A percentile compares a stretch with the other conserved stretches of the same genome.
Evolutionary conservation across 1,284 basidiomycete species (phyloP).

Genomic region (Pyrrhoderma lamaoense): DNA sequence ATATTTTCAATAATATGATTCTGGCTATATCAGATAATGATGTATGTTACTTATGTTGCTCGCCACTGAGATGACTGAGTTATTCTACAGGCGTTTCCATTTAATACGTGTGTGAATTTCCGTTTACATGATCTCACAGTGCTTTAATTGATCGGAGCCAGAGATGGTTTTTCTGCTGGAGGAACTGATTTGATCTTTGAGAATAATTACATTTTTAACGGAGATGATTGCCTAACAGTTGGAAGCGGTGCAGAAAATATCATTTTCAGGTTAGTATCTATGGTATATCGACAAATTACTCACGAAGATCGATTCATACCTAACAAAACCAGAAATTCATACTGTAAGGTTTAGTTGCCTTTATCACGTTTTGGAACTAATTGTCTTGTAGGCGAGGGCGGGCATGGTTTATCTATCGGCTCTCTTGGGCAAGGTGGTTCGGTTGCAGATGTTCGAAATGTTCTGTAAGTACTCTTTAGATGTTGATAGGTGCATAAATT

Average conservation of each 20-base stretch:
- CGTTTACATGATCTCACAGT: not conserved
- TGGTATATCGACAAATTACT: not conserved
- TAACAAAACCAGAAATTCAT: slow-evolving; percentile 32
- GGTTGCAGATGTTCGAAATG: slow-evolving; percentile 47
- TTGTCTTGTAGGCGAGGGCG: slow-evolving; percentile 33
- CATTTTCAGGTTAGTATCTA: slow-evolving; percentile 35
- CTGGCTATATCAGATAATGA: slow-evolving; percentile 39
- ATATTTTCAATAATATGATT: slow-evolving; percentile 48
- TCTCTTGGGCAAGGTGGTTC: slow-evolving; percentile 46
- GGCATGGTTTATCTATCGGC: slow-evolving; percentile 56
- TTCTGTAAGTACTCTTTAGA: slow-evolving; percentile 34
- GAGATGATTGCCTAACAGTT: slow-evolving; percentile 57
- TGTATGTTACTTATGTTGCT: slow-evolving; percentile 12
- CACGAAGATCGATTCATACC: not conserved
- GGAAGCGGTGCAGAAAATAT: slow-evolving; percentile 51
- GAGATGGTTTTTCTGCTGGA: slow-evolving; percentile 46
- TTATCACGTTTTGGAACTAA: not conserved
- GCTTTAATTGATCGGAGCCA: not conserved
- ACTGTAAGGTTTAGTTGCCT: slow-evolving; percentile 28
- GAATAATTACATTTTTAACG: slow-evolving; percentile 49
- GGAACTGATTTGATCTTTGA: slow-evolving; percentile 52
- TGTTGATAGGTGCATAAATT: not conserved
- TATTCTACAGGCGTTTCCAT: slow-evolving; percentile 43
- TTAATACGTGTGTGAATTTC: slow-evolving; percentile 45
- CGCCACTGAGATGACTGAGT: not conserved